Base-by-base conservation (phyloP, 2,329 filamentous ascomycete genomes). In the Colletotrichum australisinense region DNA sequence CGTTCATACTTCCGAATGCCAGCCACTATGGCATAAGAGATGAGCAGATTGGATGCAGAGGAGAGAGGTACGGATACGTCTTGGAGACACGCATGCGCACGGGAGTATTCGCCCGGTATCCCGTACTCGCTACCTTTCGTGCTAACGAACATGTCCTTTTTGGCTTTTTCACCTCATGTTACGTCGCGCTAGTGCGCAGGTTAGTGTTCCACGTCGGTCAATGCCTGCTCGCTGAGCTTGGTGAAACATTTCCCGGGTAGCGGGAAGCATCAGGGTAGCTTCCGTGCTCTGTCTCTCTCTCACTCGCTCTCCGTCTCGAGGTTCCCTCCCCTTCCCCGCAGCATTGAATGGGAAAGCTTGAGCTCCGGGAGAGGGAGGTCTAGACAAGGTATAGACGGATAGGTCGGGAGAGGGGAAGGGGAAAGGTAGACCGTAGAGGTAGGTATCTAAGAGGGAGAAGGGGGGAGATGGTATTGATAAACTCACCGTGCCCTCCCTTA, bases 181-280 rank as follows among this genome's bases (percentile, higher is more conserved):
- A 35, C 28, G 30, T 35, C 28, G 46, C n/a, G 28, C 60, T 35
- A 19, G 46, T 53, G 30, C 28, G 46, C 46, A 35, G 28, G 28
- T 14, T 24, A 6, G 28, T 63, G 67, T 73, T 63, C 60, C 53
- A 28, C 26, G 6, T 53, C 42, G 55, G 63, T 57, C 69, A 63
- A 35, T 63, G 58, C 58, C 42, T 32, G 16, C 22, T 22, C 35
- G 53, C 42, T 35, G 53, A 49, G 32, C 52, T 55, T 19, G 53
- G 62, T 71, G 71, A 71, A 73, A 73, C 67, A 26, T 35, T 28
- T 59, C 52, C 38, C 52, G 52, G 63, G 35, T 35, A 38, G 57
- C 57, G 52, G 69, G 49, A 63, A 68, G 53, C 66, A 64, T 64
- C 66, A 65, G 35, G 70, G 67, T 58, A 64, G 55, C 66, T 30